Percentiles rank a stretch among this genome's conserved stretches.
Evolutionary conservation across 768 basidiomycete genomes (phyloP).

Genomic region (Rubroboletus satanas): DNA sequence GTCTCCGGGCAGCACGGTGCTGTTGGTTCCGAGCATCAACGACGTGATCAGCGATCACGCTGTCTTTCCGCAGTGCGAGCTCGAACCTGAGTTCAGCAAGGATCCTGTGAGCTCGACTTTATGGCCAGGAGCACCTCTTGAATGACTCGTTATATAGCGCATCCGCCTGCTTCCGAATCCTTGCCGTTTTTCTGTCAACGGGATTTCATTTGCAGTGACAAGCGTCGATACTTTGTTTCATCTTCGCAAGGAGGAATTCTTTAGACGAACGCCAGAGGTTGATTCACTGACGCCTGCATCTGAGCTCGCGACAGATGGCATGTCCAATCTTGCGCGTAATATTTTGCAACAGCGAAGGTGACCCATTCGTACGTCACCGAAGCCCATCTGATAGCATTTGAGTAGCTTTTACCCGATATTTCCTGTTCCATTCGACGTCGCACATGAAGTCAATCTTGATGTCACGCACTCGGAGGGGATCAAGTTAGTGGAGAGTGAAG

Average conservation of each 20-base stretch:
- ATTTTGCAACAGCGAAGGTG: conserved; percentile 86
- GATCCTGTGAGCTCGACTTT: conserved; percentile 46
- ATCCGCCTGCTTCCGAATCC: conserved; percentile 86
- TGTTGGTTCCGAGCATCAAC: conserved; percentile 78
- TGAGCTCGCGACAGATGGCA: conserved; percentile 58
- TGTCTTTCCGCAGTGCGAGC: conserved; percentile 79
- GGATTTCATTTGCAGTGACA: conserved; percentile 70
- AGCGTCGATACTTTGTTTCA: conserved; percentile 90
- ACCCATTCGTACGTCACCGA: neutral
- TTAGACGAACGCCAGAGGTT: conserved; percentile 62
- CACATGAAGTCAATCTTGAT: conserved; percentile 85
- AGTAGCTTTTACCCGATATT: conserved; percentile 92
- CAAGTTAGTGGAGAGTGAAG: conserved; percentile 28
- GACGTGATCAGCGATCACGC: conserved; percentile 78
- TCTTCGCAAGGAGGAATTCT: conserved; percentile 77
- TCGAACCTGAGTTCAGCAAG: conserved; percentile 40
- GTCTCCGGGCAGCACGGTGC: conserved; percentile 65
- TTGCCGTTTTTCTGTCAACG: conserved; percentile 79
- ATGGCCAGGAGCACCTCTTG: neutral
- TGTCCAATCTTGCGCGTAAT: conserved; percentile 76
- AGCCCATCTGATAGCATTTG: neutral
- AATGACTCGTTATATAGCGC: conserved; percentile 43
- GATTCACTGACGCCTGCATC: conserved; percentile 44
- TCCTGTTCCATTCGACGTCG: conserved; percentile 71
- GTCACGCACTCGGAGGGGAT: conserved; percentile 68